phyloP scores from a whole-genome alignment of 495 filamentous ascomycete species.

The Hypoxylon fuscum region DNA sequence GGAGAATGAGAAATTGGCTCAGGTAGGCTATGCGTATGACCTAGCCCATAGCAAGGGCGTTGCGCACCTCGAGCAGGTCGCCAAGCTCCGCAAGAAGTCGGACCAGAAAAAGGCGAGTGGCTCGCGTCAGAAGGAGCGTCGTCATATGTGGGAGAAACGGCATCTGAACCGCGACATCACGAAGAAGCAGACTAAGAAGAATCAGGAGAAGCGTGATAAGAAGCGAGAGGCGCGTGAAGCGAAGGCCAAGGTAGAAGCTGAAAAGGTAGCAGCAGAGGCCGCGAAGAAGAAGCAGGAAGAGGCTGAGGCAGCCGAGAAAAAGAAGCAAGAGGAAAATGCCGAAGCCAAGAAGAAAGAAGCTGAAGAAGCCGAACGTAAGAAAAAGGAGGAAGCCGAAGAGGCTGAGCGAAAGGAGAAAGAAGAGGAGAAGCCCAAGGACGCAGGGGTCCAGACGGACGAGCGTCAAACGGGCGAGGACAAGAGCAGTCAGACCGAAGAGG shows the following conservation, averaged over 20 bases:
- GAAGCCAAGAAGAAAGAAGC: constrained; percentile 42
- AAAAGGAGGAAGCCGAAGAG: constrained; percentile 35
- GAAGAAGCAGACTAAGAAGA: constrained; percentile 46
- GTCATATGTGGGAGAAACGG: constrained; percentile 58
- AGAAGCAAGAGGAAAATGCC: constrained; percentile 39
- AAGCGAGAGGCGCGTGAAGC: constrained; percentile 54
- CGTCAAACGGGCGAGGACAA: constrained; percentile 36
- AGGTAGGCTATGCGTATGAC: constrained; percentile 86
- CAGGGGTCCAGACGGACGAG: constrained; percentile 49
- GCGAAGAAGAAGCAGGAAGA: constrained; percentile 53
- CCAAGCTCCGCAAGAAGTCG: constrained; percentile 58
- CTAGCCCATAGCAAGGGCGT: constrained; percentile 85
- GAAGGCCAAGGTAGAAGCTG: constrained; percentile 52
- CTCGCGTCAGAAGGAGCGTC: constrained; percentile 54
- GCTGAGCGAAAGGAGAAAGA: constrained; percentile 46
- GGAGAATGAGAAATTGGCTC: constrained; percentile 80
- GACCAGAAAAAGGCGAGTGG: constrained; percentile 60
- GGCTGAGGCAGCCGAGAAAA: constrained; percentile 43
- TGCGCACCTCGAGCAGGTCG: constrained; percentile 68
- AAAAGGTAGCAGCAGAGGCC: constrained; percentile 25
- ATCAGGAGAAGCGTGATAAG: constrained; percentile 59
- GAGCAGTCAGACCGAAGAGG: constrained; percentile 41
- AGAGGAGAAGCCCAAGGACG: constrained; percentile 52
- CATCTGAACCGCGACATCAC: constrained; percentile 51
- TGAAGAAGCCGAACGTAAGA: constrained; percentile 44